Evolutionary conservation across 2,329 filamentous ascomycete species (phyloP).

Genomic region (Diatrype stigma): DNA sequence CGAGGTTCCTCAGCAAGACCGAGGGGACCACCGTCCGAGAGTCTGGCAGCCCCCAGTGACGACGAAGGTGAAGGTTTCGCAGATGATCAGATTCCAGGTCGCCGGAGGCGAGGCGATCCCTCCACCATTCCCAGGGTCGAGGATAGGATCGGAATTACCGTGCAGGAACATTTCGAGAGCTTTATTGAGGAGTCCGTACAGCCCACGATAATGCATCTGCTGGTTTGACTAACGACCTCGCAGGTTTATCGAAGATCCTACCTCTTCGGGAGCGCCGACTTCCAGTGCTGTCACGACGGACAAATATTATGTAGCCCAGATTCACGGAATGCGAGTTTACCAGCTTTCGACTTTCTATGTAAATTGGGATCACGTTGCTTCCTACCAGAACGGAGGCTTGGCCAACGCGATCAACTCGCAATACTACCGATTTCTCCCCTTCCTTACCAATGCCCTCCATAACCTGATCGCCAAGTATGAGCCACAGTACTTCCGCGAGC

Average conservation of each 20-base stretch:
- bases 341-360: slow-evolving; percentile 82
- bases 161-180: slow-evolving; percentile 72
- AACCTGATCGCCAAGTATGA: slow-evolving; percentile 94
- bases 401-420: slow-evolving; percentile 83
- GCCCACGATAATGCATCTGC: slow-evolving; percentile 1
- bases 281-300: slow-evolving; percentile 71
- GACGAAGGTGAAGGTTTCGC: slow-evolving; percentile 60
- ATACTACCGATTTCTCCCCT: slow-evolving; percentile 94
- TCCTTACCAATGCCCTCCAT: slow-evolving; percentile 82
- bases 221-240: neutral
- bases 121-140: slow-evolving; percentile 65
- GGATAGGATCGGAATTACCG: slow-evolving; percentile 69
- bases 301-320: slow-evolving; percentile 81
- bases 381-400: slow-evolving; percentile 73
- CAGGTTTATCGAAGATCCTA: slow-evolving; percentile 66
- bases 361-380: slow-evolving; percentile 78
- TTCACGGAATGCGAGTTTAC: slow-evolving; percentile 70
- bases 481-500: slow-evolving; percentile 87
- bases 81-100: slow-evolving; percentile 58
- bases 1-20: slow-evolving; percentile 52
- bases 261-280: slow-evolving; percentile 56
- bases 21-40: slow-evolving; percentile 60
- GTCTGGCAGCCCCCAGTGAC: slow-evolving; percentile 55
- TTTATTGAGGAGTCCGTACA: slow-evolving; percentile 69
- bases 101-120: slow-evolving; percentile 43